Base-by-base conservation (phyloP, 257 asterid genomes). In the Przewalskia tangutica region DNA sequence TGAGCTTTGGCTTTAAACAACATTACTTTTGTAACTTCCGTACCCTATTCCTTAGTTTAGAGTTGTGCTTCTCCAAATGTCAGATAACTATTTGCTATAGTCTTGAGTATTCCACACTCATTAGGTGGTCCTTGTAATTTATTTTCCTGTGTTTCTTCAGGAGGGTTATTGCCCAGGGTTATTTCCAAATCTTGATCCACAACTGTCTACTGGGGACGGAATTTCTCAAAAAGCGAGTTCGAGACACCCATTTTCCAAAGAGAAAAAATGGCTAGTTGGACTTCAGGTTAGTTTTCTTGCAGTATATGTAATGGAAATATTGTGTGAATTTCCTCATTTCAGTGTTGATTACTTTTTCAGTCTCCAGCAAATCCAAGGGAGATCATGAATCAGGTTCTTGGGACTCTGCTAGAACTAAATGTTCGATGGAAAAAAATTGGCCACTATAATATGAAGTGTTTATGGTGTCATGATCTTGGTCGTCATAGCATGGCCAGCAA, bases 391-490 rank as follows among this genome's bases (percentile, higher is more conserved):
- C 97, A 92, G 87, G 92, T 96, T 89, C 99, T 96, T 56, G 88
- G 90, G 70, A 91, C 91, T 81, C 84, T 96, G 83, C 97, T 87
- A 87, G 92, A 89, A 83, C 90, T 94, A 78, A 89, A 93, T 80
- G 98, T 96, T 68, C 77, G 94, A 87, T 96, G 99, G 99, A 96
- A 96, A 86, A 96, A 89, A 85, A 89, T 90, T 63, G 99, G 98
- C 82, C 97, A 86, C 81, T 94, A 91, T 40, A 96, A 93, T 87
- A 89, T 96, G 94, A 95, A 91, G 90, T 95, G 99, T 85, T 90
- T 92, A 75, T 88, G 92, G 88, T 63, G 84, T 77, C 93, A 84
- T 77, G 84, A 79, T 56, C 67, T 79, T 77, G 86, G 58, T 34
- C 77, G 83, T 59, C 88, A 83, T 78, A 83, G 62, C 70, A 27